These are phyloP conservation scores for Yamadazyma atmosphaerica DNA, from an alignment of 1,139 yeast genomes.

Conservation along the genomic window DNA sequence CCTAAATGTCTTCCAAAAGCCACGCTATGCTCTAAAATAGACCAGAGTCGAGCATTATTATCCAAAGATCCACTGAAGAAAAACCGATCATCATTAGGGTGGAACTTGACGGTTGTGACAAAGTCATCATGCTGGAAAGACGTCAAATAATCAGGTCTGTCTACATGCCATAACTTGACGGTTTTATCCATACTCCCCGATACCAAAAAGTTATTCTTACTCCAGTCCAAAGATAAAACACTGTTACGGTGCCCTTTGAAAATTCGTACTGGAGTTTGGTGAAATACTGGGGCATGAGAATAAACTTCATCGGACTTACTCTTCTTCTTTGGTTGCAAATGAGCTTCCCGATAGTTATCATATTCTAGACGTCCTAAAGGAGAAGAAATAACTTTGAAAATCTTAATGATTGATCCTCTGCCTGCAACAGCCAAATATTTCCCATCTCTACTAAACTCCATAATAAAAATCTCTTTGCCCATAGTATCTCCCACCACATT, in stretches of 20 bases:
- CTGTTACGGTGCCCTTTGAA: conserved; percentile 71
- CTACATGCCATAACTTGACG: conserved; percentile 83
- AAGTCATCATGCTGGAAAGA: conserved; percentile 75
- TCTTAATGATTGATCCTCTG: conserved; percentile 60
- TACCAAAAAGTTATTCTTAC: conserved; percentile 77
- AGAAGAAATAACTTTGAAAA: conserved; percentile 81
- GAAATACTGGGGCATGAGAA: conserved; percentile 76
- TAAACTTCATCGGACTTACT: conserved; percentile 18
- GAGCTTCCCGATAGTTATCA: conserved; percentile 21
- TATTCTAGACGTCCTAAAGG: conserved; percentile 59
- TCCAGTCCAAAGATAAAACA: conserved; percentile 80
- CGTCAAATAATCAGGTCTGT: conserved; percentile 60
- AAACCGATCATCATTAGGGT: conserved; percentile 85
- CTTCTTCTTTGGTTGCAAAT: conserved; percentile 11
- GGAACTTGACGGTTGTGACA: conserved; percentile 81
- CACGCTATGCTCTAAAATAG: conserved; percentile 61
- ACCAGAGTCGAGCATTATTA: conserved; percentile 78
- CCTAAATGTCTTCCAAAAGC: conserved; percentile 39
- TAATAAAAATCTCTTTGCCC: conserved; percentile 61
- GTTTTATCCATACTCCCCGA: conserved; percentile 88
- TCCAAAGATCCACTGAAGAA: conserved; percentile 84
- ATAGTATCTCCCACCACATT: conserved; percentile 11
- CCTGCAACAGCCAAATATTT: conserved; percentile 84
- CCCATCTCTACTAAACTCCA: conserved; percentile 79
- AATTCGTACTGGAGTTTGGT: conserved; percentile 60